These are phyloP conservation scores for Gymnopilus dilepis DNA, from an alignment of 768 basidiomycete genomes.

Conservation along the genomic window DNA sequence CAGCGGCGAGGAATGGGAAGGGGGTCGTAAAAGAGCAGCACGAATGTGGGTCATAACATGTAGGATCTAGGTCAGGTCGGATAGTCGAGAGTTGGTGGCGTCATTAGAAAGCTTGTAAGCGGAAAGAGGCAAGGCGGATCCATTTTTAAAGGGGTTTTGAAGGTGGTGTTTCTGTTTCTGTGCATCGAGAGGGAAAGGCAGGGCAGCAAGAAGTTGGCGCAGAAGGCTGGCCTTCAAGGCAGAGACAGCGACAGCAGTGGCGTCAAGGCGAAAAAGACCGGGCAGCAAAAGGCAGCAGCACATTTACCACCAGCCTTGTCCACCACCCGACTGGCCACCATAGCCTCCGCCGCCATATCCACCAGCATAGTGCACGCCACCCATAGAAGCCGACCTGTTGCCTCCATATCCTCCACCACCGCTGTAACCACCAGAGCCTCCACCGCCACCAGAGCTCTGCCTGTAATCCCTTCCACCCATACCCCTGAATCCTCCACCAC, in stretches of 20 bases:
- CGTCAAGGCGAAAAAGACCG: no score
- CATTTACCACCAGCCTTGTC: slow-evolving; percentile 54
- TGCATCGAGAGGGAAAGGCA: slow-evolving; percentile 16
- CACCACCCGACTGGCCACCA: slow-evolving; percentile 27
- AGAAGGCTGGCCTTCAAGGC: slow-evolving; percentile 16
- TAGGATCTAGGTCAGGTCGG: slow-evolving; percentile 25
- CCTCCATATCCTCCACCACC: slow-evolving; percentile 35
- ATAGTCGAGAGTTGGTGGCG: slow-evolving; percentile 24
- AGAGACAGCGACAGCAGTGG: slow-evolving; percentile 20
- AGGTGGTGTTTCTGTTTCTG: slow-evolving; percentile 37
- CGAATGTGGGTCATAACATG: slow-evolving; percentile 21
- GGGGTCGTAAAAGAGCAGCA: slow-evolving; percentile 27
- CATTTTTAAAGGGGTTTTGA: slow-evolving; percentile 35
- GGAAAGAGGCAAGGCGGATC: slow-evolving; percentile 18
- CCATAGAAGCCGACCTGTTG: slow-evolving; percentile 6
- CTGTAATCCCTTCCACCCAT: slow-evolving; percentile 54
- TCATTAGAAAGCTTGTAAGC: slow-evolving; percentile 1
- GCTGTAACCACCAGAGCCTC: slow-evolving; percentile 33
- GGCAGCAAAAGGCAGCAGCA: slow-evolving; percentile 13
- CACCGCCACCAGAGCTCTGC: slow-evolving; percentile 38
- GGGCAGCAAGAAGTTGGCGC: slow-evolving; percentile 10
- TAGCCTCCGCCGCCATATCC: slow-evolving; percentile 22
- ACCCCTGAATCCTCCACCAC: slow-evolving; percentile 55
- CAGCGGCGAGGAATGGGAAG: slow-evolving; percentile 2
- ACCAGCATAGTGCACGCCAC: slow-evolving; percentile 26